These are phyloP conservation scores for Polytrichum formosum DNA, from an alignment of 225 moss, liverwort and hornwort species.

Conservation along the genomic window DNA sequence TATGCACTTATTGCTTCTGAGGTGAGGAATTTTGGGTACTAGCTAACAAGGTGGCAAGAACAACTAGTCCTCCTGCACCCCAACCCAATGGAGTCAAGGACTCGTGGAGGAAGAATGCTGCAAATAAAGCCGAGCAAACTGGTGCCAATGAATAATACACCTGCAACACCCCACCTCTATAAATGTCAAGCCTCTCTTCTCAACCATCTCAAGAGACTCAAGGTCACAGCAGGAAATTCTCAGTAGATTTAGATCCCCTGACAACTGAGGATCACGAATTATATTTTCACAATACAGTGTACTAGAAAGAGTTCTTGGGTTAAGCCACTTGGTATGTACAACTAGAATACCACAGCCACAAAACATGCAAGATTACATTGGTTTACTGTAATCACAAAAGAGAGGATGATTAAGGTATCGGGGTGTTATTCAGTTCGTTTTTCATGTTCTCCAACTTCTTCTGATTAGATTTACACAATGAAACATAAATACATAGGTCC, in stretches of 20 bases:
- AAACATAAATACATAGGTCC: too few species aligned
- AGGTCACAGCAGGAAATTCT: too few species aligned
- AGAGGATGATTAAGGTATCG: too few species aligned
- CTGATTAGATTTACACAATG: too few species aligned
- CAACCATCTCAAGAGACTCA: neutral
- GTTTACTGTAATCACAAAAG: too few species aligned
- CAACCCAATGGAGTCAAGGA: slow-evolving; percentile 50
- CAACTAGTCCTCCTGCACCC: slow-evolving; percentile 52
- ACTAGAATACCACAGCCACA: neutral
- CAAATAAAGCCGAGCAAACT: slow-evolving; percentile 44
- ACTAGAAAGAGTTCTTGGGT: neutral
- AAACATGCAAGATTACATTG: too few species aligned
- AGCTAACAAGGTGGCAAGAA: slow-evolving; percentile 47
- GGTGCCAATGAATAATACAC: slow-evolving; percentile 52
- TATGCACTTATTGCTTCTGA: slow-evolving; percentile 3
- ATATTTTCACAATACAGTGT: neutral
- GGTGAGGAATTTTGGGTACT: slow-evolving; percentile 35
- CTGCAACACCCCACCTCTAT: slow-evolving; percentile 18
- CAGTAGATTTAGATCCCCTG: too few species aligned
- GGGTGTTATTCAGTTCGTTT: too few species aligned
- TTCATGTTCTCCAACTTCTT: too few species aligned
- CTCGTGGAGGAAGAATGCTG: slow-evolving; percentile 41
- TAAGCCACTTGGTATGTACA: neutral
- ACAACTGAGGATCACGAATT: neutral
- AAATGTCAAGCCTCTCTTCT: too few species aligned